Percentiles rank a stretch among this genome's conserved stretches.
phyloP scores from a whole-genome alignment of 192 early-diverging fungal genomes.

The Funneliformis mosseae region DNA sequence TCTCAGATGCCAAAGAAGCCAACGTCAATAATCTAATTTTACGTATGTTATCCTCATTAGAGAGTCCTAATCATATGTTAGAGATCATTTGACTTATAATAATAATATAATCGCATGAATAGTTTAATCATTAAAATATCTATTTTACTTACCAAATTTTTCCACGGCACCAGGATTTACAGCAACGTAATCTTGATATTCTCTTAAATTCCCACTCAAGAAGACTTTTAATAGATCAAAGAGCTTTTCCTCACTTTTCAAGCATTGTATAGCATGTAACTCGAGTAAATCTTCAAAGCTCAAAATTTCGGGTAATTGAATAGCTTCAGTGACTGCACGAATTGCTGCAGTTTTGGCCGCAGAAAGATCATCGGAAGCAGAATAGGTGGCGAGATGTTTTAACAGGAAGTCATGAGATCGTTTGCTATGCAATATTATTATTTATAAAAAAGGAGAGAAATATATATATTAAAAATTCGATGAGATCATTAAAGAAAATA shows the following conservation, averaged over 20 bases:
- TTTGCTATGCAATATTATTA: conserved; percentile 28
- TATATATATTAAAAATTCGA: not conserved
- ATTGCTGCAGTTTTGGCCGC: conserved; percentile 55
- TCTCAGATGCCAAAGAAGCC: conserved; percentile 72
- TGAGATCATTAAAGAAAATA: not conserved
- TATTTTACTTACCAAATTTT: conserved; percentile 48
- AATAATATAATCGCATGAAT: not conserved
- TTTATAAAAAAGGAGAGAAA: too few species aligned
- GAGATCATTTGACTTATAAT: not conserved
- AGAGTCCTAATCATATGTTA: conserved; percentile 38
- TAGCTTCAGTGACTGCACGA: conserved; percentile 67
- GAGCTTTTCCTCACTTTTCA: conserved; percentile 55
- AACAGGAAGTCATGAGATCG: conserved; percentile 64
- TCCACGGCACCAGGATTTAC: conserved; percentile 56
- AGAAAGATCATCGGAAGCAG: conserved; percentile 47
- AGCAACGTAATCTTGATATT: conserved; percentile 62
- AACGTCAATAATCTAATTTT: conserved; percentile 91
- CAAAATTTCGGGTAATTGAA: conserved; percentile 69
- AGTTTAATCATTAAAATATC: too few species aligned
- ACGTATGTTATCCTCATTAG: conserved; percentile 56
- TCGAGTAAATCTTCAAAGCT: conserved; percentile 77
- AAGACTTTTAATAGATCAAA: conserved; percentile 74
- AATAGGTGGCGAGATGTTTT: conserved; percentile 65
- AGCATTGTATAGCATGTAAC: conserved; percentile 62
- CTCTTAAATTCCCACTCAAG: conserved; percentile 64